Base-by-base conservation (phyloP, 164 flowering plant species). In the Tetrastigma voinierianum region DNA sequence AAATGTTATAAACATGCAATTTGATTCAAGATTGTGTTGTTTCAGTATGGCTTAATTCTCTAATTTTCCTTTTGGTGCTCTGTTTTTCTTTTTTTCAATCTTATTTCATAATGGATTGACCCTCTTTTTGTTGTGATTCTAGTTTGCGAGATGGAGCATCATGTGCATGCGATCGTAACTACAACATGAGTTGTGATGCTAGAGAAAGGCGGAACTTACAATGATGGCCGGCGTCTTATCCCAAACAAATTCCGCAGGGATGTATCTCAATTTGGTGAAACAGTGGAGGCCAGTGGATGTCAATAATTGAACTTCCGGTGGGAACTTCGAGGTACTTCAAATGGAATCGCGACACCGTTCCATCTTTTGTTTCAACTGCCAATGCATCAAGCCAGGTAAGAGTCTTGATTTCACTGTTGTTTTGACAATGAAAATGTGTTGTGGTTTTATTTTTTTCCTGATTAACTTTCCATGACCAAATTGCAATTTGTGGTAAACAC, bases 101-200 rank as follows among this genome's bases (percentile, higher is more conserved):
- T 7, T 32, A 32, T 32, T 32, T 32, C 40, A 32, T 7, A 32
- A 32, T 32, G 40, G 40, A 32, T 32, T 32, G 40, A 32, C 40
- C 6, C 40, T 32, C 24, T 23, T 48, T 55, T 59, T 66, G 32
- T 62, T 66, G 44, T 70, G 58, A 63, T 75, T 9, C 54, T 76
- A 95, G 99, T 88, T 84, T 81, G 87, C 77, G 97, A 95, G 73
- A 82, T 95, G 93, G 99, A 95, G 74, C 79, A 85, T 77, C 97
- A 90, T 81, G 44, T 86, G 74, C 90, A 87, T 71, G 61, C 86
- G 17, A 43, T 92, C 12, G 60, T 91, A 89, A 63, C 96, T 95
- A 65, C 97, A 93, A 61, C 77, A 81, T 67, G 96, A 95, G 80
- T 73, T 95, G 79, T 51, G 93, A 88, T 62, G 84, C 77, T 18